phyloP scores from a whole-genome alignment of 2,329 filamentous ascomycete genomes.

The Epichloe sp. region DNA sequence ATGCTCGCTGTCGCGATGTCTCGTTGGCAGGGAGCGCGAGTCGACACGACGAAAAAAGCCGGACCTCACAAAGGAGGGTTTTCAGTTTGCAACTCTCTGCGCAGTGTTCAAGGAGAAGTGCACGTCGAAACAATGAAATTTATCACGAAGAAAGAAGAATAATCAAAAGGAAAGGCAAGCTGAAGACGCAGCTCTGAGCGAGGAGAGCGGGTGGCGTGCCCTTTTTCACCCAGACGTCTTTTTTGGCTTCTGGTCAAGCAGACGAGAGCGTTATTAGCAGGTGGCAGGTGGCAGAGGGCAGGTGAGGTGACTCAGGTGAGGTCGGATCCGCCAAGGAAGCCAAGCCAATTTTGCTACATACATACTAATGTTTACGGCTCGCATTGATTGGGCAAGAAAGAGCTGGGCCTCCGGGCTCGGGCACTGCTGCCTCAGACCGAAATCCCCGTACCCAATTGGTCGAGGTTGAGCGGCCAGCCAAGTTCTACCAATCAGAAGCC shows the following conservation, averaged over 20 bases:
- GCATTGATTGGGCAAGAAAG: background rate
- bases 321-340: slow-evolving; percentile 11
- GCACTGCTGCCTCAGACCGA: slow-evolving; percentile 24
- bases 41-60: background rate
- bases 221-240: slow-evolving; percentile 16
- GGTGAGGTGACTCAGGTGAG: slow-evolving; percentile 8
- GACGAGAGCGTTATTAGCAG: slow-evolving; percentile 8
- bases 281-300: slow-evolving; percentile 7
- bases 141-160: slow-evolving; percentile 7
- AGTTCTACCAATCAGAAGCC: slow-evolving; percentile 16
- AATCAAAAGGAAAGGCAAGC: background rate
- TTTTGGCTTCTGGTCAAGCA: slow-evolving; percentile 4
- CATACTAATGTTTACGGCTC: background rate
- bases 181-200: slow-evolving; percentile 9
- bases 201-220: slow-evolving; percentile 13
- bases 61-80: background rate
- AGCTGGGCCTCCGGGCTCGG: background rate
- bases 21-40: slow-evolving; percentile 1
- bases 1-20: background rate
- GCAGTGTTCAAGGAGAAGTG: background rate
- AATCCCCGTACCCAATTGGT: slow-evolving; percentile 19
- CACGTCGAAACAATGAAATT: background rate
- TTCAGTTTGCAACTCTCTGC: background rate
- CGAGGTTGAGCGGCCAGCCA: slow-evolving; percentile 11
- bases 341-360: slow-evolving; percentile 14